phyloP scores from a whole-genome alignment of 2,329 filamentous ascomycete species.

The Colletotrichum sp. region DNA sequence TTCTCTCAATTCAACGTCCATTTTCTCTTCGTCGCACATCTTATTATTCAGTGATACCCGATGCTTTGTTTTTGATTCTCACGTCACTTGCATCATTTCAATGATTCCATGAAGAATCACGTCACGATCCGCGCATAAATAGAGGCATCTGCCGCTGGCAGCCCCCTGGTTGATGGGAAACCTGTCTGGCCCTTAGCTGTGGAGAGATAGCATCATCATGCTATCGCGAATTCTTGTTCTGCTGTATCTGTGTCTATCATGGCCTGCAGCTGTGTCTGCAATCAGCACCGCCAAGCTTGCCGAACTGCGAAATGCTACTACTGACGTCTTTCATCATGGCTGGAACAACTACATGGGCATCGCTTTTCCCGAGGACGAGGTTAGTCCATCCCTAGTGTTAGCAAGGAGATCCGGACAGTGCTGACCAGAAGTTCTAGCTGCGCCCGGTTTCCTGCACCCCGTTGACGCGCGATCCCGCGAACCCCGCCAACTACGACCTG shows the following conservation, averaged over 20 bases:
- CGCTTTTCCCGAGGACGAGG: conserved; percentile 95
- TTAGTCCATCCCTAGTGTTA: conserved; percentile 30
- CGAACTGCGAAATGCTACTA: conserved; percentile 63
- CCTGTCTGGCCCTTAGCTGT: neutral
- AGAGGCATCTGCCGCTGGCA: conserved; percentile 19
- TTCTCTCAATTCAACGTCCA: neutral
- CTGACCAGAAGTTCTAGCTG: conserved; percentile 54
- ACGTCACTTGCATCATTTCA: neutral
- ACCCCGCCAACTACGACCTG: conserved; percentile 81
- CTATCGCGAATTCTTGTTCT: conserved; percentile 24
- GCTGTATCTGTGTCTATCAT: conserved; percentile 36
- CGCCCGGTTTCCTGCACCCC: conserved; percentile 85
- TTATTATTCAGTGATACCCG: neutral
- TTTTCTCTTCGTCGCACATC: neutral
- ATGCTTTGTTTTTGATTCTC: neutral
- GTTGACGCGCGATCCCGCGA: conserved; percentile 80
- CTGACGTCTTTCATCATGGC: conserved; percentile 94
- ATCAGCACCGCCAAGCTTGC: conserved; percentile 63
- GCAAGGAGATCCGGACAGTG: neutral
- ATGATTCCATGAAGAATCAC: conserved; percentile 6
- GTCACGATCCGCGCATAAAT: conserved; percentile 12
- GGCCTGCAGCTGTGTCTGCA: conserved; percentile 42
- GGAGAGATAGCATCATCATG: conserved; percentile 24
- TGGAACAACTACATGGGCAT: conserved; percentile 93
- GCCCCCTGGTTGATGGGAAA: conserved; percentile 24